Evolutionary conservation across 345 rosid species (phyloP).

Genomic region (Syzygium aqueum): DNA sequence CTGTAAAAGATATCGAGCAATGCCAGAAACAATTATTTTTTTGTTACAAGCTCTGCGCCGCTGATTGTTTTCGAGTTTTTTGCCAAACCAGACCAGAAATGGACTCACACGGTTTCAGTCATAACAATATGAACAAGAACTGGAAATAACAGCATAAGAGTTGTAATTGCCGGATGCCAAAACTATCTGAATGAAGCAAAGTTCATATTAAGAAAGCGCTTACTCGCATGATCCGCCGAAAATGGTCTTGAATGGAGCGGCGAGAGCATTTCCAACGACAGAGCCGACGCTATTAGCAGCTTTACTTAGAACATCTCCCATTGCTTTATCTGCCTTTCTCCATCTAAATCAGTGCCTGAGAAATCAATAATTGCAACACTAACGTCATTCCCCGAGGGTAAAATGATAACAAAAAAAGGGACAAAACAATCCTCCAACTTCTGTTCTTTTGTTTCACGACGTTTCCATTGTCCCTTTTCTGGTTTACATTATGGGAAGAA

Average conservation of each 20-base stretch:
- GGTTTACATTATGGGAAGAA: not conserved
- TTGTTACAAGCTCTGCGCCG: not conserved
- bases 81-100: not conserved
- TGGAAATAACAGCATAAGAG: not conserved
- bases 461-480: not conserved
- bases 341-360: not conserved
- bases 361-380: not conserved
- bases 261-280: constrained; percentile 38
- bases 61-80: not conserved
- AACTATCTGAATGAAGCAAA: not conserved
- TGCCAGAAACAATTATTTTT: not conserved
- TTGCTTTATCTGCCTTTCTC: not conserved
- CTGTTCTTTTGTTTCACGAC: not conserved
- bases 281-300: constrained; percentile 45
- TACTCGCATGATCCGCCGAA: constrained; percentile 50
- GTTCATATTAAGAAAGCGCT: not conserved
- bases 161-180: not conserved
- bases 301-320: constrained; percentile 49
- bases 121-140: not conserved
- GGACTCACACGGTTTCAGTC: not conserved
- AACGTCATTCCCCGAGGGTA: not conserved
- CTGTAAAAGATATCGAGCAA: not conserved
- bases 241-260: constrained; percentile 56
- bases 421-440: not conserved
- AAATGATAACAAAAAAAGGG: not conserved